Conservation (phyloP, 2,329 filamentous ascomycete species). For the Myriosclerotinia scirpicola region DNA sequence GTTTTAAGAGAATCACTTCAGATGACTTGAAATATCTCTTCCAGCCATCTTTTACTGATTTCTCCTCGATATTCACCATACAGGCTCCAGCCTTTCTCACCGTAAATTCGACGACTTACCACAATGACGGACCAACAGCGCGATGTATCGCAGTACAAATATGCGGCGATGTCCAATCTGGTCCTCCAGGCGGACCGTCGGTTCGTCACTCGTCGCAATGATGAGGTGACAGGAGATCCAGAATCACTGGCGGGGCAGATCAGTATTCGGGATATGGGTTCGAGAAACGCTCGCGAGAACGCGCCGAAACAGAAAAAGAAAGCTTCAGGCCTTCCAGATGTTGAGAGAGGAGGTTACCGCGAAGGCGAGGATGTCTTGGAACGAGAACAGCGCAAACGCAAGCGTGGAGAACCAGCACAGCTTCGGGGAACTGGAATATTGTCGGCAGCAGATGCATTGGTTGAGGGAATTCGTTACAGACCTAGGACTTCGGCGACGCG, state of each 20-base stretch:
- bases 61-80: constrained; percentile 31
- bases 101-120: constrained; percentile 29
- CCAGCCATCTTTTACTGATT: constrained; percentile 19
- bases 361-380: constrained; percentile 83
- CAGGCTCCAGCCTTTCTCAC: constrained; percentile 28
- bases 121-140: constrained; percentile 72
- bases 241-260: constrained; percentile 95
- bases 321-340: constrained; percentile 60
- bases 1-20: constrained; percentile 21
- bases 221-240: constrained; percentile 95
- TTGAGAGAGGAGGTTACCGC: constrained; percentile 72
- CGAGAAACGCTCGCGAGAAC: constrained; percentile 73
- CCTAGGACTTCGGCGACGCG: constrained; percentile 88
- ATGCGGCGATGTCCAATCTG: constrained; percentile 99
- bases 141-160: constrained; percentile 96
- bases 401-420: constrained; percentile 69
- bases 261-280: constrained; percentile 93
- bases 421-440: constrained; percentile 74
- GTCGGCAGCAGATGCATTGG: constrained; percentile 78
- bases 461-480: constrained; percentile 90
- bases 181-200: constrained; percentile 99
- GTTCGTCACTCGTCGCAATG: constrained; percentile 86
- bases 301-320: constrained; percentile 80
- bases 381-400: constrained; percentile 83
- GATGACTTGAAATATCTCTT: constrained; percentile 22